Conservation (phyloP, 2,329 filamentous ascomycete genomes). For the Phoma herbarum region DNA sequence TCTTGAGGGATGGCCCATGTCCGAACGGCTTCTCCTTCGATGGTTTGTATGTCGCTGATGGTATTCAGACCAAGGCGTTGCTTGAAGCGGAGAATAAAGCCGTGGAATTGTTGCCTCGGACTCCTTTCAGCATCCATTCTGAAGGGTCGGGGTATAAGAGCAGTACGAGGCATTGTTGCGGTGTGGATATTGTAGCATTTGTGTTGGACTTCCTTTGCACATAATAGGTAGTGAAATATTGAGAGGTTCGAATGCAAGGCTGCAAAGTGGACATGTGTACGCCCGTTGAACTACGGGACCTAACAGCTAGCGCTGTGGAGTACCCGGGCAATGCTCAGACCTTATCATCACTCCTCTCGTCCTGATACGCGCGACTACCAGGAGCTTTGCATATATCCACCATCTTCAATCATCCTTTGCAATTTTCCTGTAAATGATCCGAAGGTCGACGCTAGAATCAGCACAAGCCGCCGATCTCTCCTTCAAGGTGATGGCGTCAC, state of each 20-base stretch:
- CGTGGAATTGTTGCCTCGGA: not conserved
- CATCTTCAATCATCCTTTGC: constrained; percentile 1
- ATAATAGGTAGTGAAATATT: not conserved
- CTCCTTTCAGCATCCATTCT: not conserved
- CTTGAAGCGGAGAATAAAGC: not conserved
- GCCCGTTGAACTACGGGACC: constrained; percentile 5
- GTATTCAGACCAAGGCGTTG: not conserved
- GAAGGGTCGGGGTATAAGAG: not conserved
- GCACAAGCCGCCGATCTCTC: not conserved
- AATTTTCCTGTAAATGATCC: not conserved
- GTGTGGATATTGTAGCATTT: not conserved
- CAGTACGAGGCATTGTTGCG: not conserved
- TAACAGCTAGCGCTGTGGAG: constrained; percentile 4
- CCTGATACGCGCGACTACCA: not conserved
- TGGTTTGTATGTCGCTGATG: not conserved
- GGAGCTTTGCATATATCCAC: not conserved
- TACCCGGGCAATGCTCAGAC: not conserved
- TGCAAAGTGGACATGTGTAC: not conserved
- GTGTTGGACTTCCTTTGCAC: not conserved
- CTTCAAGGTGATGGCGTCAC: not conserved
- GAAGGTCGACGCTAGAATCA: not conserved
- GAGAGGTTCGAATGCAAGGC: not conserved
- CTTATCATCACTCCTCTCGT: not conserved
- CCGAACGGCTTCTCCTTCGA: not conserved
- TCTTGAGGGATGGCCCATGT: constrained; percentile 1